Evolutionary conservation across 1,284 basidiomycete genomes (phyloP), one percentile per base, ranked within the genome.

Genomic region (Trichosporon sp.): DNA sequence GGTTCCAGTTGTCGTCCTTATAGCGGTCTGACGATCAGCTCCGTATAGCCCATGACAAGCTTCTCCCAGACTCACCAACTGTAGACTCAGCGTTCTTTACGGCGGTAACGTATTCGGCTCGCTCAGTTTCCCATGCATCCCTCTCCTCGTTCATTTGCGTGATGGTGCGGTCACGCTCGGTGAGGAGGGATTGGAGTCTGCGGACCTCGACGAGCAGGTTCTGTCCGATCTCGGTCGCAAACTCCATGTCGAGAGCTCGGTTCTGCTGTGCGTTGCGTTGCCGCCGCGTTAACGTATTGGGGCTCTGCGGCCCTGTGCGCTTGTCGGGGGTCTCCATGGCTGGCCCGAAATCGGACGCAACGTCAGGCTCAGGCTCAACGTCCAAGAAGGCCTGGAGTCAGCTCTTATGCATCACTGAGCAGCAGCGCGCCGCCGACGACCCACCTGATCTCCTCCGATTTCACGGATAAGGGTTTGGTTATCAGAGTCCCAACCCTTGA

Each of bases 1-100:
- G 90, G 79, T 98, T 95, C 96, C 96, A 98, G 81, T 97, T 98
- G 84, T 96, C 94, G 83, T 98, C 94, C 85, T 95, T 95, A 88
- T 90, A 95, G 70, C 93, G 92, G 65, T 87, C 86, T 83, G 73
- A 53, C 5, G 18, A 62, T 64, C 13, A 66, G 56, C 34, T 64
- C 62, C 21, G 8, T 27, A 6, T 2, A 18, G 3, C 32, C 4
- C 21, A 44, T n/a, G n/a, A n/a, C n/a, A n/a, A n/a, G 47, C 29
- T 25, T 2, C 5, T 13, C n/a, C 8, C 3, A 11, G 18, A 84
- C 88, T 69, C 76, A 91, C 92, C 92, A 67, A 91, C 87, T 72
- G 86, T 91, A 78, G 89, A 87, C 82, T 95, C 92, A 75, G 93
- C 90, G 53, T 89, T 86, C 69, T 88, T 86, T 7, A 94, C 86